A percentile compares a stretch with the other conserved stretches of the same genome.
Evolutionary conservation across 352 stramenopile genomes (phyloP).

Genomic region (Pythium brassicae): DNA sequence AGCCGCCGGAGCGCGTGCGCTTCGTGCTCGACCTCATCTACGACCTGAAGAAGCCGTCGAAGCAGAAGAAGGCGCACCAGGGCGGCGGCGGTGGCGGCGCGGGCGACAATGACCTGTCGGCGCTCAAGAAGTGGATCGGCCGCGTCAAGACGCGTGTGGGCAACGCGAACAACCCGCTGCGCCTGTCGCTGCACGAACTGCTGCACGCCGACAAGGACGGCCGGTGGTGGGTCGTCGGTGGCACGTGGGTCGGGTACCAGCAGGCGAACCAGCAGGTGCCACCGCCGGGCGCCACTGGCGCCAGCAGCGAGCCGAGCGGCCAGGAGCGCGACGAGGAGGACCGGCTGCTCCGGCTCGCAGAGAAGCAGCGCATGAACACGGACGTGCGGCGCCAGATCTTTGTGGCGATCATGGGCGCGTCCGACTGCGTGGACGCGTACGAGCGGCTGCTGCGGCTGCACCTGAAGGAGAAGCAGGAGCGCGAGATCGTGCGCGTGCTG

Average conservation of each 20-base stretch:
- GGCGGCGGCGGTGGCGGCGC: slow-evolving; percentile 31
- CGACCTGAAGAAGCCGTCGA: slow-evolving; percentile 95
- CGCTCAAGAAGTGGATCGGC: slow-evolving; percentile 93
- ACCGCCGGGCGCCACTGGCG: too few relatives aligned
- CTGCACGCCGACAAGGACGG: slow-evolving; percentile 85
- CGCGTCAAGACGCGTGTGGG: slow-evolving; percentile 90
- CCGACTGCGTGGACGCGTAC: slow-evolving; percentile 95
- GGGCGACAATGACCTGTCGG: slow-evolving; percentile 61
- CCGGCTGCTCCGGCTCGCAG: slow-evolving; percentile 86
- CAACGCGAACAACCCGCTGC: slow-evolving; percentile 68
- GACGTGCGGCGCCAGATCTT: slow-evolving; percentile 94
- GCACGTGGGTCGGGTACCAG: slow-evolving; percentile 89
- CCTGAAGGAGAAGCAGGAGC: slow-evolving; percentile 90
- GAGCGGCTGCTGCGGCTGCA: slow-evolving; percentile 91
- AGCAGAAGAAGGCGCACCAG: slow-evolving; percentile 71
- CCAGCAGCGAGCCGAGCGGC: slow-evolving; percentile 12
- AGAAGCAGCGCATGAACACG: slow-evolving; percentile 98
- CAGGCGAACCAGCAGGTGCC: slow-evolving; percentile 20
- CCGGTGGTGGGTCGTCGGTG: slow-evolving; percentile 96
- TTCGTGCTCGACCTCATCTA: slow-evolving; percentile 95
- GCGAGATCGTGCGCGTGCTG: slow-evolving; percentile 94
- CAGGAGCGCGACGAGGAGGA: slow-evolving; percentile 39
- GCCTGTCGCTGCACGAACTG: slow-evolving; percentile 70
- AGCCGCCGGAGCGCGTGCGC: slow-evolving; percentile 52
- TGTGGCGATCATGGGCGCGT: slow-evolving; percentile 95